phyloP scores from a whole-genome alignment of 176 grass and related monocot genomes.

The Hordeum vulgare region DNA sequence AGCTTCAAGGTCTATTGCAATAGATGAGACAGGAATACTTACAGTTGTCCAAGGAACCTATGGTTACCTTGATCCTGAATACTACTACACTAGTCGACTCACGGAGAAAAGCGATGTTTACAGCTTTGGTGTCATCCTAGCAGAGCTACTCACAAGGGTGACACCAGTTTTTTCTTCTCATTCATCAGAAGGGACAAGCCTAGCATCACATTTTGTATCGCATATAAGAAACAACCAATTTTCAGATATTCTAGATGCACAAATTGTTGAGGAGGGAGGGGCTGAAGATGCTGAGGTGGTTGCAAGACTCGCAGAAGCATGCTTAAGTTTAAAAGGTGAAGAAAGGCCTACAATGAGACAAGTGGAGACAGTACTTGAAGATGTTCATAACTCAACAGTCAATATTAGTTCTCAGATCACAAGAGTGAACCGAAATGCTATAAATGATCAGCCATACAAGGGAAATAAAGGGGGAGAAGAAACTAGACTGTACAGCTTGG shows the following conservation, averaged over 20 bases:
- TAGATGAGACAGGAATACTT: no score
- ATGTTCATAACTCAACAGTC: not conserved
- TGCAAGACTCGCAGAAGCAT: not conserved
- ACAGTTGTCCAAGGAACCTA: no score
- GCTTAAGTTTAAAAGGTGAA: conserved; percentile 32
- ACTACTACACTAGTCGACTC: no score
- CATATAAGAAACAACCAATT: conserved; percentile 1
- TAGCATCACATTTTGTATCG: conserved; percentile 22
- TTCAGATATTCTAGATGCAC: conserved; percentile 15
- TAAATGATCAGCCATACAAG: not conserved
- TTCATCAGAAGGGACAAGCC: no score
- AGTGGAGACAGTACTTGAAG: conserved; percentile 32
- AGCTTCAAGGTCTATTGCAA: no score
- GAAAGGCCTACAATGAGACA: conserved; percentile 33
- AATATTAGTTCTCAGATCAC: not conserved
- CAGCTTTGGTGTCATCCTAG: no score
- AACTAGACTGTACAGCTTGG: conserved; percentile 29
- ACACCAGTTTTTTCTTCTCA: no score
- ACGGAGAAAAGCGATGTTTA: no score
- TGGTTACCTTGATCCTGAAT: no score
- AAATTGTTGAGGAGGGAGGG: conserved; percentile 29
- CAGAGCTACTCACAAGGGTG: no score
- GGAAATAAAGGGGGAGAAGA: not conserved
- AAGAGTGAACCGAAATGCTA: not conserved
- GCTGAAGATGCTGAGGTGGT: not conserved